Evolutionary conservation across 129 eudicot species (phyloP).

Genomic region (Heracleum sosnowskyi): DNA sequence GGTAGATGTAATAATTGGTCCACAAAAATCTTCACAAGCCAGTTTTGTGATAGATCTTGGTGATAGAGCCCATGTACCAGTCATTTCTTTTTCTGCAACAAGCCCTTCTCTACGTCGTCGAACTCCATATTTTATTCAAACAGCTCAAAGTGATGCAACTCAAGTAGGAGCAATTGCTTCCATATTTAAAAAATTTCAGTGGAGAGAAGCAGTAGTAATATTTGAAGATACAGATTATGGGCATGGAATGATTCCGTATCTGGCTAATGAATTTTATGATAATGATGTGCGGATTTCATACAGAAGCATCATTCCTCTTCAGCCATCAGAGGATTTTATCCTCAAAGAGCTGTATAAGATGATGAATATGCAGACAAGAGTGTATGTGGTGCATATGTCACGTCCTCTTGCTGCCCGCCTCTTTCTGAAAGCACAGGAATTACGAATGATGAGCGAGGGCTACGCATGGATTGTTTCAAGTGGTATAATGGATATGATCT

Average conservation of each 20-base stretch:
- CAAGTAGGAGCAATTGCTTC: conserved; percentile 14
- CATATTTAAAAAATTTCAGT: not conserved
- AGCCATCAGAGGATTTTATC: conserved; percentile 20
- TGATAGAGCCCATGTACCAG: conserved; percentile 13
- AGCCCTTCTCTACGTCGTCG: conserved; percentile 6
- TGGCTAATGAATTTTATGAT: conserved; percentile 25
- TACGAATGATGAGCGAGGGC: conserved; percentile 13
- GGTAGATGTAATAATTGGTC: conserved; percentile 12
- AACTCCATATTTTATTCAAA: conserved; percentile 13
- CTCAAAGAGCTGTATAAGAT: conserved; percentile 25
- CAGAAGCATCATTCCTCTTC: conserved; percentile 20
- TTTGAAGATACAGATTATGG: conserved; percentile 28
- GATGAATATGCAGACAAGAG: conserved; percentile 37
- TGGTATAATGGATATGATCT: conserved; percentile 19
- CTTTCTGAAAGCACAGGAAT: conserved; percentile 1
- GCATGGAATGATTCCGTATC: conserved; percentile 25
- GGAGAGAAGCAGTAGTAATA: conserved; percentile 10
- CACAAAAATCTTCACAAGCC: conserved; percentile 14
- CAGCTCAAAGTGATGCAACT: conserved; percentile 12
- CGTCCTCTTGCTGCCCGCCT: conserved; percentile 1
- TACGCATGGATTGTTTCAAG: conserved; percentile 40
- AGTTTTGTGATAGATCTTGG: conserved; percentile 15
- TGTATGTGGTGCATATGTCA: conserved; percentile 35
- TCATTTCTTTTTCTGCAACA: conserved; percentile 16
- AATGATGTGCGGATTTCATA: conserved; percentile 19